Base-by-base conservation (phyloP, 345 rosid species). In the Limnanthes douglasii region DNA sequence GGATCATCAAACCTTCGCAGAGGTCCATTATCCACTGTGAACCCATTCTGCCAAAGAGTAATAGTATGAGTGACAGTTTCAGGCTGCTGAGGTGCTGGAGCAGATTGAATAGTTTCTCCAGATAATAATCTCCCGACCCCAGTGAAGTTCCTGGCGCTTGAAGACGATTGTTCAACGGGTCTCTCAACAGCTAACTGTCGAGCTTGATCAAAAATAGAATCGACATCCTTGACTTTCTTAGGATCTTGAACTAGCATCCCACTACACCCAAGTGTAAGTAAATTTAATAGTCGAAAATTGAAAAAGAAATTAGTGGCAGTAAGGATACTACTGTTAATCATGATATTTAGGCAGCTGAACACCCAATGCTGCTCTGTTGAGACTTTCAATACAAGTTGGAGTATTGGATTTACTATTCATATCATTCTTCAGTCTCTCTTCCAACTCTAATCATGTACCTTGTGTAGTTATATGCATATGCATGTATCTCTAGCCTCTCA, bases 231-330 rank as follows among this genome's bases (percentile, higher is more conserved):
- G 1, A 41, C 40, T 46, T 60, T 74, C 21, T 61, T 57, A 54
- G 90, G 95, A 64, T 79, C 97, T 59, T 77, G 85, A 21, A 82
- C 86, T 49, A 75, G 65, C 93, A 88, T 83, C 26, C 97, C 95
- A 57, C 97, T 88, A 65, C 43, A 41, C 41, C 40, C 5, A 32
- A 24, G 1, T 3, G 23, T 15, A n/a, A 45, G 13, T 15, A 33
- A 25, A 14, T 5, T 24, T n/a, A 6, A 15, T 5, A 0, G 5
- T 48, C 13, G 43, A 36, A 35, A 29, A 35, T 6, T 38, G 9
- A 24, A 3, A 22, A 2, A 9, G 1, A 18, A 9, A 25, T 25
- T 15, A 25, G 22, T 20, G 17, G 5, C 18, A 20, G 7, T 15
- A 37, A 38, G 0, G 17, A 8, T 21, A 5, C n/a, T 10, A 39